Evolutionary conservation across 2,329 filamentous ascomycete species (phyloP).

Genomic region (Claviceps monticola): DNA sequence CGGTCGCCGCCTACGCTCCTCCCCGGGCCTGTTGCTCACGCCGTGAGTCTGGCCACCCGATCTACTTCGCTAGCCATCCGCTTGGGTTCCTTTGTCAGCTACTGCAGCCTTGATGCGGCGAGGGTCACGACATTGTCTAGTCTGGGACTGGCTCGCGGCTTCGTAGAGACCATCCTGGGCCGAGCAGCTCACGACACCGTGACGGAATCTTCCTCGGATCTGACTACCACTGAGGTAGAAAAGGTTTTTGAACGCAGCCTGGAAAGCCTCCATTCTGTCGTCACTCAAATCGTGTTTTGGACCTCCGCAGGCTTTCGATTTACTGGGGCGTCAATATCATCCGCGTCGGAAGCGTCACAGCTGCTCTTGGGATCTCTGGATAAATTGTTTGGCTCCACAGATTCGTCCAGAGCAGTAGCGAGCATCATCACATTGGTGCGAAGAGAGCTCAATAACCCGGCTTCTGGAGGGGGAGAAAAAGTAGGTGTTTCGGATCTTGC

Average conservation of each 20-base stretch:
- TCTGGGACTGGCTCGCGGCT: constrained; percentile 39
- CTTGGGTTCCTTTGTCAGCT: constrained; percentile 36
- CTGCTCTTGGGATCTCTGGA: constrained; percentile 45
- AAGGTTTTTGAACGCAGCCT: constrained; percentile 42
- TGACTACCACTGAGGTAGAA: constrained; percentile 39
- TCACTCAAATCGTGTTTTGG: constrained; percentile 46
- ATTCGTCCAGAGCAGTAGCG: constrained; percentile 52
- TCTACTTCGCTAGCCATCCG: constrained; percentile 45
- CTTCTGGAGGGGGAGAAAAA: constrained; percentile 45
- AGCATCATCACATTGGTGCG: constrained; percentile 51
- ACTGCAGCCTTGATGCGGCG: constrained; percentile 38
- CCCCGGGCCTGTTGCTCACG: constrained; percentile 41
- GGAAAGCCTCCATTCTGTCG: constrained; percentile 40
- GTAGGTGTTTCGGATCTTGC: constrained; percentile 49
- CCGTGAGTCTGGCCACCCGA: constrained; percentile 45
- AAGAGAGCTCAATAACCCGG: constrained; percentile 49
- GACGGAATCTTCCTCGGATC: constrained; percentile 28
- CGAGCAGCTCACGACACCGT: constrained; percentile 37
- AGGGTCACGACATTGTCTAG: constrained; percentile 42
- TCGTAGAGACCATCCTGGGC: constrained; percentile 40
- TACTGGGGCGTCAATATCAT: constrained; percentile 39
- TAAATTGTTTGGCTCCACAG: constrained; percentile 53
- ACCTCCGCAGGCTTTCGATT: constrained; percentile 46
- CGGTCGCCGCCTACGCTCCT: constrained; percentile 34
- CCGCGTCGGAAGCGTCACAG: constrained; percentile 42